phyloP scores from a whole-genome alignment of 257 asterid genomes.

The Striga asiatica region DNA sequence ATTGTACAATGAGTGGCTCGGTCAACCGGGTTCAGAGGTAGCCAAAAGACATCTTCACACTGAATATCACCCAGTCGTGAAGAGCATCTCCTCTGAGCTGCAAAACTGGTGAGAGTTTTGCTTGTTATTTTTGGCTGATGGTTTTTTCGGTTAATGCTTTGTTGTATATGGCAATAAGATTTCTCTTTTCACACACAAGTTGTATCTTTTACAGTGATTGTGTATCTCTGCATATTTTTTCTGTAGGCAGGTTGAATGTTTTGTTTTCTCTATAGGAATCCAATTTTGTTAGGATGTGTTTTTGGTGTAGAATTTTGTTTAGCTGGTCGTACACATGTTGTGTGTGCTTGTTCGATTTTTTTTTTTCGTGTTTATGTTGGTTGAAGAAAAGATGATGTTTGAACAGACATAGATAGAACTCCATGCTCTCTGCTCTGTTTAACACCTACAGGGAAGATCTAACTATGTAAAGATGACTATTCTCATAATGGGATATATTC shows the following conservation, averaged over 20 bases:
- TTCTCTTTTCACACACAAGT: too few relatives aligned
- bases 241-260: too few relatives aligned
- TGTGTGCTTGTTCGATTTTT: not conserved
- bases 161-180: not conserved
- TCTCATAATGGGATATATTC: not conserved
- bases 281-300: not conserved
- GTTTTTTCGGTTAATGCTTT: not conserved
- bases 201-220: too few relatives aligned
- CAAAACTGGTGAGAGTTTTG: conserved; percentile 58
- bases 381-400: too few relatives aligned
- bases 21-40: conserved; percentile 75
- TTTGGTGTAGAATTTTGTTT: not conserved
- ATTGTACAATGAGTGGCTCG: conserved; percentile 72
- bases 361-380: too few relatives aligned
- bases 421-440: too few relatives aligned
- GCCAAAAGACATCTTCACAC: conserved; percentile 73
- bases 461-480: not conserved
- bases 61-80: conserved; percentile 63
- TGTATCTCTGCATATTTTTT: too few relatives aligned
- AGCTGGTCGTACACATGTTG: not conserved
- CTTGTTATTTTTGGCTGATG: not conserved
- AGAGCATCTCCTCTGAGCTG: conserved; percentile 80
- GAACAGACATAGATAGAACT: too few relatives aligned
- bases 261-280: not conserved
- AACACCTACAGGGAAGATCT: not conserved